These are phyloP conservation scores for Pseudonitzschia multiseries DNA, from an alignment of 108 stramenopile genomes.

Conservation along the genomic window DNA sequence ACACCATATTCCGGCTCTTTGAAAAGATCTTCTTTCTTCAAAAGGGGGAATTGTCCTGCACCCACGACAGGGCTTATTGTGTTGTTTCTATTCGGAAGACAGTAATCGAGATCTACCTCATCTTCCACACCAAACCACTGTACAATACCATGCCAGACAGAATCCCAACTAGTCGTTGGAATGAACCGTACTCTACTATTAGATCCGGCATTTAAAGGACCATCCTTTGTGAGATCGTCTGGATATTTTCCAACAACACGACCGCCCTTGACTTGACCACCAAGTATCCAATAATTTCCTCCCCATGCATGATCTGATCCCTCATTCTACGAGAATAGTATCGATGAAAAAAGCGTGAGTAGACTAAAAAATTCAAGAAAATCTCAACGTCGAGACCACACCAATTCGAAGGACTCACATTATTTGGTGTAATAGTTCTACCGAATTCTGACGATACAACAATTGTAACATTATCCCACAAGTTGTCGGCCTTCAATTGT, in stretches of 20 bases:
- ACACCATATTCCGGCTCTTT: no score
- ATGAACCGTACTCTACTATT: conserved; percentile 38
- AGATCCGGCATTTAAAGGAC: conserved; percentile 34
- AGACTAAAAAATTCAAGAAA: no score
- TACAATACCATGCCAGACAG: conserved; percentile 43
- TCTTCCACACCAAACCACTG: conserved; percentile 49
- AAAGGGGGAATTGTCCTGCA: neutral
- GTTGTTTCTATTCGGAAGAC: conserved; percentile 17
- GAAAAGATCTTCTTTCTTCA: neutral
- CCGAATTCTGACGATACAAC: conserved; percentile 66
- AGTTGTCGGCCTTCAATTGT: conserved; percentile 54
- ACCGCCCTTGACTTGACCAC: conserved; percentile 43
- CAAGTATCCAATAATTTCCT: neutral
- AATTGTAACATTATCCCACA: conserved; percentile 60
- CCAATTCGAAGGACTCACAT: conserved; percentile 4
- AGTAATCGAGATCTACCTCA: conserved; percentile 29
- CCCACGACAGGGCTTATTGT: neutral
- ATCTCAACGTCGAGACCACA: no score
- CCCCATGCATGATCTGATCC: neutral
- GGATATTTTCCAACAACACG: conserved; percentile 48
- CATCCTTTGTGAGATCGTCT: neutral
- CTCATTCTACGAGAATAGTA: neutral
- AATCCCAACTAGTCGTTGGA: conserved; percentile 59
- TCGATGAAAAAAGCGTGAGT: no score
- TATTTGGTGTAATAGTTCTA: conserved; percentile 44